Evolutionary conservation across 2,329 filamentous ascomycete genomes (phyloP).

Genomic region (Phoma sp.): DNA sequence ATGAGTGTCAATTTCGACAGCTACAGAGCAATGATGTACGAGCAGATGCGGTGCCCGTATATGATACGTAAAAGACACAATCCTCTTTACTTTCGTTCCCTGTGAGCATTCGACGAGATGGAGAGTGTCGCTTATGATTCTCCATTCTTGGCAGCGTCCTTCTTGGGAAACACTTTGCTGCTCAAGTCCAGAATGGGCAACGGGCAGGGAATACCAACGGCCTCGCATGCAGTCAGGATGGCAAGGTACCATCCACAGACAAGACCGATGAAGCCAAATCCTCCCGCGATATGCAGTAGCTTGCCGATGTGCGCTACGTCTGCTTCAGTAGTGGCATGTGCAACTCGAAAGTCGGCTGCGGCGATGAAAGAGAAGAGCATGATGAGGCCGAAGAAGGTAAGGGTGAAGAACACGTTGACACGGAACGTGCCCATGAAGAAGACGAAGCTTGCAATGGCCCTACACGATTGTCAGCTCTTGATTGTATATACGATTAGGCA

Average conservation of each 20-base stretch:
- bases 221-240: conserved; percentile 25
- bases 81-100: no score
- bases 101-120: no score
- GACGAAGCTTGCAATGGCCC: conserved; percentile 25
- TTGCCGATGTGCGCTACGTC: conserved; percentile 23
- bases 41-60: no score
- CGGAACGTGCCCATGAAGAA: conserved; percentile 29
- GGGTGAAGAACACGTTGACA: conserved; percentile 27
- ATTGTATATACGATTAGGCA: no score
- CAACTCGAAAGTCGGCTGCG: conserved; percentile 24
- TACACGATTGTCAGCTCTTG: not conserved
- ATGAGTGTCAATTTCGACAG: no score
- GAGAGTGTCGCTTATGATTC: not conserved
- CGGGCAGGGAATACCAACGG: conserved; percentile 29
- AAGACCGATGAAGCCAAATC: conserved; percentile 25
- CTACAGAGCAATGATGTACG: no score
- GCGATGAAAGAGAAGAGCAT: conserved; percentile 29
- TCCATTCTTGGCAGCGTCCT: not conserved
- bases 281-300: conserved; percentile 22
- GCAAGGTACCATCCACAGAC: conserved; percentile 29
- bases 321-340: conserved; percentile 16
- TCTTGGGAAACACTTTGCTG: conserved; percentile 25
- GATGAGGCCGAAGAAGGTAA: conserved; percentile 26
- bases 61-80: no score
- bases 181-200: conserved; percentile 28